Evolutionary conservation across 345 rosid species (phyloP).

Genomic region (Pistacia atlantica): DNA sequence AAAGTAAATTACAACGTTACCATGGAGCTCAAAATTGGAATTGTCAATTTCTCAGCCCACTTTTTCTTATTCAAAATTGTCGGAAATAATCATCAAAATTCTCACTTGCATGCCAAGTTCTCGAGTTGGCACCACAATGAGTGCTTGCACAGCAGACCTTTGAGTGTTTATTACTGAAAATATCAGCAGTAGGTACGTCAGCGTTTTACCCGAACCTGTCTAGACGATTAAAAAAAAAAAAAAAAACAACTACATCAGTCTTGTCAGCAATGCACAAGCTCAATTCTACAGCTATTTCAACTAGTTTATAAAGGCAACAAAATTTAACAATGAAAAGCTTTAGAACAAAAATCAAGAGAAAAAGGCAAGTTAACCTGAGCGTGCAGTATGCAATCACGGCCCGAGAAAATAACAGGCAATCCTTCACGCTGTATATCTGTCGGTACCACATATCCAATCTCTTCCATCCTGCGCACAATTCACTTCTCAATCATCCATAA

Average conservation of each 20-base stretch:
- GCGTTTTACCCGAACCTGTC: conserved; percentile 97
- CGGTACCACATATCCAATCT: conserved; percentile 60
- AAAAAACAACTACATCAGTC: conserved; percentile 21
- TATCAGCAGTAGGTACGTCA: conserved; percentile 75
- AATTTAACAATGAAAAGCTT: not conserved
- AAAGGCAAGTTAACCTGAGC: conserved; percentile 61
- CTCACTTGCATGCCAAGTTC: conserved; percentile 96
- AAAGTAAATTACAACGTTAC: conserved; percentile 19
- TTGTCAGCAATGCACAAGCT: conserved; percentile 7
- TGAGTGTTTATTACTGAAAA: conserved; percentile 63
- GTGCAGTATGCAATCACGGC: conserved; percentile 83
- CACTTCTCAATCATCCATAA: not conserved
- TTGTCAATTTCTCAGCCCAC: not conserved
- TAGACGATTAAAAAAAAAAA: conserved; percentile 39
- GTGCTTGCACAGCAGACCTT: conserved; percentile 82
- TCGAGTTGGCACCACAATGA: conserved; percentile 84
- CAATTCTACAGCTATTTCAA: not conserved
- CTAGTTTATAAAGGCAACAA: not conserved
- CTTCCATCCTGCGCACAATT: conserved; percentile 56
- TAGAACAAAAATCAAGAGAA: not conserved
- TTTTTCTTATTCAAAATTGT: not conserved
- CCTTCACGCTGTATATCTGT: conserved; percentile 78
- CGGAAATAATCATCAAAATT: not conserved
- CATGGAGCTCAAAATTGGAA: no score
- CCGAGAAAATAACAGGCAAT: conserved; percentile 65